Evolutionary conservation across 2,329 filamentous ascomycete genomes (phyloP).

Genomic region (Aspergillus brasiliensis): DNA sequence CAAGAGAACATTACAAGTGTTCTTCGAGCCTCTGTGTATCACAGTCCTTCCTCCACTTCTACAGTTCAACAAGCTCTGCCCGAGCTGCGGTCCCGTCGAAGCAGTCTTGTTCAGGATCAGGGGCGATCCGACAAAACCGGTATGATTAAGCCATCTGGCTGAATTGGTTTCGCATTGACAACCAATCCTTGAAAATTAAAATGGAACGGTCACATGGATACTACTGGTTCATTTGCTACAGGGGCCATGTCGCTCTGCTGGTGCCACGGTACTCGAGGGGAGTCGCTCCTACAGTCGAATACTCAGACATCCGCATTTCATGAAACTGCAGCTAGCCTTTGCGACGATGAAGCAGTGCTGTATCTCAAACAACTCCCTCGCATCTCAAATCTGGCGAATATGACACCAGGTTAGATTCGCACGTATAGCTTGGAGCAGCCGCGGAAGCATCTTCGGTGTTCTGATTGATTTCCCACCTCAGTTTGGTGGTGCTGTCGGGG

Average conservation of each 20-base stretch:
- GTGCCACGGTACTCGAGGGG: conserved; percentile 64
- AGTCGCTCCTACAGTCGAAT: conserved; percentile 62
- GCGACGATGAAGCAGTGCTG: conserved; percentile 63
- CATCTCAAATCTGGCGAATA: conserved; percentile 55
- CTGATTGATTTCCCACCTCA: conserved; percentile 64
- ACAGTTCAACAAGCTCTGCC: no score
- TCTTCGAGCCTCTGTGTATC: no score
- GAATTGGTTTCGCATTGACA: no score
- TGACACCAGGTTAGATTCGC: conserved; percentile 60
- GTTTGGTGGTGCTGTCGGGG: conserved; percentile 23
- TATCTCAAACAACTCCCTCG: conserved; percentile 60
- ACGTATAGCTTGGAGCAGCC: conserved; percentile 65
- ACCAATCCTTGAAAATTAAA: no score
- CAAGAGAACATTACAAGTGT: no score
- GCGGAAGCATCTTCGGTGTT: conserved; percentile 60
- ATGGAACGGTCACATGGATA: no score
- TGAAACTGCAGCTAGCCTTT: conserved; percentile 66
- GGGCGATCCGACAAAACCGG: no score
- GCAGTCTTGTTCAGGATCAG: no score
- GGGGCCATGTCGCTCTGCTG: conserved; percentile 67
- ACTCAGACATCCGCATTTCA: conserved; percentile 62
- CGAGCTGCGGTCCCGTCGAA: no score
- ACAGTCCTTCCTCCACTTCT: no score
- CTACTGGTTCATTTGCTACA: conserved; percentile 55
- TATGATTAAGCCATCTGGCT: no score